These are phyloP conservation scores for Yamadazyma atmosphaerica DNA, from an alignment of 1,139 yeast species.

Conservation along the genomic window DNA sequence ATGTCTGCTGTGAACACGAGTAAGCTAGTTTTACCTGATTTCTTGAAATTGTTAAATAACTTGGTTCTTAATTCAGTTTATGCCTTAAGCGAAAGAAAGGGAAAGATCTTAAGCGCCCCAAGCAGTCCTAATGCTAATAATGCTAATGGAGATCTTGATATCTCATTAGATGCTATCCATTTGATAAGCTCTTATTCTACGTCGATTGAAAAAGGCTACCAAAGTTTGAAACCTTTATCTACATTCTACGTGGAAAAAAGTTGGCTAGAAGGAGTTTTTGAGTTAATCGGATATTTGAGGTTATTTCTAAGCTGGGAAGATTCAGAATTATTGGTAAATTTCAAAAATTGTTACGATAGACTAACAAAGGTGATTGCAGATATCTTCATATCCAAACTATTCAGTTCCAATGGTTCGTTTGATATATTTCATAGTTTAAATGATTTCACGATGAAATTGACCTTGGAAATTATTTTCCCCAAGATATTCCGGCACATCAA, in stretches of 20 bases:
- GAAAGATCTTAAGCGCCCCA: constrained; percentile 41
- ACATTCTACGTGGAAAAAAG: constrained; percentile 28
- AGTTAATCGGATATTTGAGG: constrained; percentile 36
- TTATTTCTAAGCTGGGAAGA: constrained; percentile 28
- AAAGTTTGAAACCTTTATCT: constrained; percentile 21
- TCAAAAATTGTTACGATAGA: constrained; percentile 24
- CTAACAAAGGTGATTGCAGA: constrained; percentile 27
- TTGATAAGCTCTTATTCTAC: constrained; percentile 35
- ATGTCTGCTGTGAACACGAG: constrained; percentile 9
- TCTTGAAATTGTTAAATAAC: constrained; percentile 39
- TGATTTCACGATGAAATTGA: constrained; percentile 29
- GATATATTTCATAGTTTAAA: constrained; percentile 21
- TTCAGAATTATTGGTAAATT: constrained; percentile 19
- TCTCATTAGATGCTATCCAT: constrained; percentile 35
- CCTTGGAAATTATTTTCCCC: constrained; percentile 40
- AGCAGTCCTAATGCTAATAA: constrained; percentile 25
- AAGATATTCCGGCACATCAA: constrained; percentile 36
- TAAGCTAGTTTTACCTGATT: constrained; percentile 39
- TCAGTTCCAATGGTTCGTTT: constrained; percentile 22
- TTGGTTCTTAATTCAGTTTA: constrained; percentile 39
- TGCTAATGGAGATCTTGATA: constrained; percentile 20
- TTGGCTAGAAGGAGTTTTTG: constrained; percentile 44
- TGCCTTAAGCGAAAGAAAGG: constrained; percentile 30
- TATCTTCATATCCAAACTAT: constrained; percentile 32
- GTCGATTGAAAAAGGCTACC: constrained; percentile 31